Evolutionary conservation across 179 eudicot species (phyloP).

Genomic region (Spinacia oleracea): DNA sequence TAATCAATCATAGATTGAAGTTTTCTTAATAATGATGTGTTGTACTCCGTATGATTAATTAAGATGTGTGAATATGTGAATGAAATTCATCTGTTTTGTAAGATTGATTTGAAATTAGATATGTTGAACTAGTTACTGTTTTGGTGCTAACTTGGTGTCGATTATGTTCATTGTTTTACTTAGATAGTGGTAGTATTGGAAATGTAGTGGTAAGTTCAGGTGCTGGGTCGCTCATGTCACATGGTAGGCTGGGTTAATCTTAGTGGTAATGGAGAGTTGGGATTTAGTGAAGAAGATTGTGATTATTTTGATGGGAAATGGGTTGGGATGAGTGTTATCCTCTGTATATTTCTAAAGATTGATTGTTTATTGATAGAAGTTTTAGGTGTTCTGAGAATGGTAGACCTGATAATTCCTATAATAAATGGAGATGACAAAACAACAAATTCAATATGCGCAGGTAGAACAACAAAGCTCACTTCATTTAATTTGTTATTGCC

Average conservation of each 20-base stretch:
- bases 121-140: no score
- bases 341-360: slow-evolving; percentile 62
- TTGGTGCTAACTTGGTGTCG: slow-evolving; percentile 39
- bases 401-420: slow-evolving; percentile 62
- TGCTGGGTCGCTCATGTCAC: slow-evolving; percentile 23
- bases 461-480: slow-evolving; percentile 24
- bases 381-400: slow-evolving; percentile 81
- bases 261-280: slow-evolving; percentile 24
- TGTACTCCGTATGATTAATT: no score
- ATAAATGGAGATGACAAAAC: slow-evolving; percentile 92
- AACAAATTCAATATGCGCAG: slow-evolving; percentile 72
- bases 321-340: slow-evolving; percentile 88
- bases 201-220: neutral
- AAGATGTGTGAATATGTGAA: no score
- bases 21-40: no score
- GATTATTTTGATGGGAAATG: slow-evolving; percentile 69
- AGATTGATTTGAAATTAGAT: no score
- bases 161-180: no score
- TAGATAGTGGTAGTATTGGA: slow-evolving; percentile 48
- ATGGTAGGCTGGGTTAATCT: slow-evolving; percentile 26
- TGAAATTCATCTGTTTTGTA: no score
- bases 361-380: slow-evolving; percentile 67
- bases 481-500: neutral
- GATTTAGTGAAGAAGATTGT: slow-evolving; percentile 35
- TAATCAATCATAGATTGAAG: no score